Conservation (phyloP, 495 filamentous ascomycete genomes). For the Penicillium macrosclerotiorum region DNA sequence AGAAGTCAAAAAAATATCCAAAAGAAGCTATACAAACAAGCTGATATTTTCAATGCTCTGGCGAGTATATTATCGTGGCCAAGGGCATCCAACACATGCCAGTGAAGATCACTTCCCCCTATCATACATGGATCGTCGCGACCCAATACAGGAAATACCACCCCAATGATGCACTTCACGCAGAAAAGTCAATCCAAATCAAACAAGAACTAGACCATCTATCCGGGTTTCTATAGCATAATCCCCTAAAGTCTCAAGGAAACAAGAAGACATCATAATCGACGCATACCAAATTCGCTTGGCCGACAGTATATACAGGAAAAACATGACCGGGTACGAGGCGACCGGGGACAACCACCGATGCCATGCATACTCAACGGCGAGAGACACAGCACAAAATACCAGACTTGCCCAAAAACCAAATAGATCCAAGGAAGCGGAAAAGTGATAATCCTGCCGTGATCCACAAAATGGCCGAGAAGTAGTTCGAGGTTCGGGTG, state of each 20-base stretch:
- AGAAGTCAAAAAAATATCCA: too few relatives aligned
- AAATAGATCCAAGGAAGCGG: conserved; percentile 85
- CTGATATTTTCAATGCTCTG: too few relatives aligned
- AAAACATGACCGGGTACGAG: background rate
- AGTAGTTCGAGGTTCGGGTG: conserved; percentile 79
- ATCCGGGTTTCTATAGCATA: conserved; percentile 16
- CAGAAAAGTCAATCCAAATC: conserved; percentile 3
- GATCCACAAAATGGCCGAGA: conserved; percentile 83
- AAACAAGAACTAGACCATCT: conserved; percentile 7
- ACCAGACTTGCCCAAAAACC: conserved; percentile 86
- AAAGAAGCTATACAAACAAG: too few relatives aligned
- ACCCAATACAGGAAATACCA: conserved; percentile 6
- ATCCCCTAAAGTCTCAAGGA: background rate
- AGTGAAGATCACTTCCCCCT: conserved; percentile 1
- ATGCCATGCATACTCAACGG: conserved; percentile 32
- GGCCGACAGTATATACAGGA: conserved; percentile 25
- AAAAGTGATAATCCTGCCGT: conserved; percentile 79
- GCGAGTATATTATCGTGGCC: background rate
- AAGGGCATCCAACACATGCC: background rate
- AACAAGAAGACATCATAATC: conserved; percentile 11
- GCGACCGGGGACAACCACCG: background rate
- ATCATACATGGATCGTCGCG: conserved; percentile 7
- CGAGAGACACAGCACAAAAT: conserved; percentile 88
- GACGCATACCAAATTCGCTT: conserved; percentile 1
- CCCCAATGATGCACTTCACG: conserved; percentile 9